phyloP scores from a whole-genome alignment of 345 rosid genomes.

The Euphorbia peplus region DNA sequence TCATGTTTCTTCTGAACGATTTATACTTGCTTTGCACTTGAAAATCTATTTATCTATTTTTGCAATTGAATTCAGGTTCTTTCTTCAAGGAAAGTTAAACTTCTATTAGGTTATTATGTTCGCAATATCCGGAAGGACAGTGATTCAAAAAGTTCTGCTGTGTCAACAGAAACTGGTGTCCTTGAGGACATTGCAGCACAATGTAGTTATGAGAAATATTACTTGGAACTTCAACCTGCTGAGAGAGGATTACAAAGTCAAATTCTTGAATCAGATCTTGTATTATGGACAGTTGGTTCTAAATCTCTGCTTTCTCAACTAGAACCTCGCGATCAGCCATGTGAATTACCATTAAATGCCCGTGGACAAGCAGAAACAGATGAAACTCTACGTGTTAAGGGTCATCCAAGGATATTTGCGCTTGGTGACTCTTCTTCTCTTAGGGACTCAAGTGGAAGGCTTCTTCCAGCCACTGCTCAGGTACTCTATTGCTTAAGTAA shows the following conservation, averaged over 20 bases:
- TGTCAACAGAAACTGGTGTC: slow-evolving; percentile 18
- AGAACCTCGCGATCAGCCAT: slow-evolving; percentile 37
- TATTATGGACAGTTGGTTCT: slow-evolving; percentile 90
- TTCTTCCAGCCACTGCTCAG: slow-evolving; percentile 95
- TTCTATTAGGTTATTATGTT: slow-evolving; percentile 74
- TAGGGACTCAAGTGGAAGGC: slow-evolving; percentile 71
- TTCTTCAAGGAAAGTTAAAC: slow-evolving; percentile 67
- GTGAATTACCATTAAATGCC: slow-evolving; percentile 62
- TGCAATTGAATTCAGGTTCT: slow-evolving; percentile 56
- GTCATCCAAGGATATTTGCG: slow-evolving; percentile 89
- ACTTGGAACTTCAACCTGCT: slow-evolving; percentile 81
- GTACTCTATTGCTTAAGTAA: slow-evolving; percentile 27
- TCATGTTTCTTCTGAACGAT: slow-evolving; percentile 7
- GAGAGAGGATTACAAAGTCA: slow-evolving; percentile 67
- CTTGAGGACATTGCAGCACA: slow-evolving; percentile 11
- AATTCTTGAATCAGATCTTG: slow-evolving; percentile 69
- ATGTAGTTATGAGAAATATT: slow-evolving; percentile 39
- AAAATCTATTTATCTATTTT: not conserved
- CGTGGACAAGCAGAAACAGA: slow-evolving; percentile 94
- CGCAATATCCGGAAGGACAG: slow-evolving; percentile 36
- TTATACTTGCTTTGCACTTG: not conserved
- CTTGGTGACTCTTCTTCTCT: slow-evolving; percentile 85
- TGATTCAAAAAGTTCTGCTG: slow-evolving; percentile 35
- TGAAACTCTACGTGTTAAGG: slow-evolving; percentile 91
- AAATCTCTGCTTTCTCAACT: slow-evolving; percentile 71